These are phyloP conservation scores for Panellus pusillus DNA, from an alignment of 768 basidiomycete genomes.

Conservation along the genomic window DNA sequence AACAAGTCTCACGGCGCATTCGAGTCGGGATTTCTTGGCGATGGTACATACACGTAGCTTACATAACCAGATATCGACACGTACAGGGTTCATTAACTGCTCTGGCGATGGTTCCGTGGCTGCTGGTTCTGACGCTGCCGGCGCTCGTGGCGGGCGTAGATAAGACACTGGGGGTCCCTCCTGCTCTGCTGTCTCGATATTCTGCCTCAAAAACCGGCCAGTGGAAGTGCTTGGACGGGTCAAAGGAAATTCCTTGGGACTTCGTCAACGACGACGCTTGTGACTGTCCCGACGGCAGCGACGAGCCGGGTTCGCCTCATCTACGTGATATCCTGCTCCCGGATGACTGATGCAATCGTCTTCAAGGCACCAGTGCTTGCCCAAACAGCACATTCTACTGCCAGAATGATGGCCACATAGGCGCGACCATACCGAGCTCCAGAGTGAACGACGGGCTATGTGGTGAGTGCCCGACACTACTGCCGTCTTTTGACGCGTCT, in stretches of 20 bases:
- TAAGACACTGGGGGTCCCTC: conserved; percentile 60
- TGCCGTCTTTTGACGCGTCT: conserved; percentile 3
- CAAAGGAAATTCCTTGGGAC: conserved; percentile 72
- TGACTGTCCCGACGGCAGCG: conserved; percentile 92
- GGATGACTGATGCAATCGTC: conserved; percentile 11
- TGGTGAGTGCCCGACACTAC: conserved; percentile 49
- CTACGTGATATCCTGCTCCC: not conserved
- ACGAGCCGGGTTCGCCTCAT: conserved; percentile 74
- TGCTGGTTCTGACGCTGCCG: conserved; percentile 42
- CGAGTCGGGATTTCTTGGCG: too few relatives aligned
- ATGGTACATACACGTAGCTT: not conserved
- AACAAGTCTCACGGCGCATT: too few relatives aligned
- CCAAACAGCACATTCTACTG: conserved; percentile 79
- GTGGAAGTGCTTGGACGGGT: conserved; percentile 84
- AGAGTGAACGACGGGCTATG: conserved; percentile 93
- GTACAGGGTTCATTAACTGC: not conserved
- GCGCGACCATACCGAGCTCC: conserved; percentile 72
- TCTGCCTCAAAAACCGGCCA: conserved; percentile 47
- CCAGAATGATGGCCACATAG: conserved; percentile 84
- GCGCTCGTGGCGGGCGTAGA: conserved; percentile 39
- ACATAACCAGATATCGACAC: not conserved
- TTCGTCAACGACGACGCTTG: conserved; percentile 94
- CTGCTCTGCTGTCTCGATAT: conserved; percentile 57
- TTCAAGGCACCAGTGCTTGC: conserved; percentile 82
- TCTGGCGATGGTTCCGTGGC: conserved; percentile 49